phyloP scores from a whole-genome alignment of 2,329 filamentous ascomycete genomes.

The Paecilomyces sp. region DNA sequence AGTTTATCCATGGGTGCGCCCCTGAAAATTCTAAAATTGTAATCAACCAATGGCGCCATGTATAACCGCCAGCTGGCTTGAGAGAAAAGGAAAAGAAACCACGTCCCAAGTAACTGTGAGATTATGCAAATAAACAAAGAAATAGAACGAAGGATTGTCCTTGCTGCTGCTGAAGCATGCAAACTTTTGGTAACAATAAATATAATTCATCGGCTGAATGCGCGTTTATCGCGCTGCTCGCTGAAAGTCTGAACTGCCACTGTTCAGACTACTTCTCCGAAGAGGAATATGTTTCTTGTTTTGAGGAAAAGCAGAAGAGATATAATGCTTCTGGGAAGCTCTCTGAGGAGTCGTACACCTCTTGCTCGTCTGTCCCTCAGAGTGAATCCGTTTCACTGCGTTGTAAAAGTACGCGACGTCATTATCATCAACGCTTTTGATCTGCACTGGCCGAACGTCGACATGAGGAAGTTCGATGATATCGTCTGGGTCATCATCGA shows the following conservation, averaged over 20 bases:
- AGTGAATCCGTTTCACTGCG: conserved; percentile 15
- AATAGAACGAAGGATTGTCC: neutral
- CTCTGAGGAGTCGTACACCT: neutral
- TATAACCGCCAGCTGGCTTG: neutral
- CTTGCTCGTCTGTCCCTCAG: conserved; percentile 11
- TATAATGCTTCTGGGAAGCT: neutral
- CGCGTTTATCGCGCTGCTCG: neutral
- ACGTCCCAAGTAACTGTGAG: neutral
- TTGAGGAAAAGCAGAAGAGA: neutral
- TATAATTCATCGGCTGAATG: neutral
- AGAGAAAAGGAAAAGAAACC: neutral
- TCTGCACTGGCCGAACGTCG: conserved; percentile 15
- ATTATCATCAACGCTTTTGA: conserved; percentile 26
- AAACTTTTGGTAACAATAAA: neutral
- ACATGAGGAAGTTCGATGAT: conserved; percentile 24
- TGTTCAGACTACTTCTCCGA: conserved; percentile 9
- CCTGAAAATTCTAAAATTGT: neutral
- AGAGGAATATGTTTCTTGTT: conserved; percentile 7
- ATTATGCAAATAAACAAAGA: neutral
- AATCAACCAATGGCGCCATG: neutral
- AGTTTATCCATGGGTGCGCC: neutral
- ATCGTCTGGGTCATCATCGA: conserved; percentile 26
- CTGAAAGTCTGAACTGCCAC: conserved; percentile 5
- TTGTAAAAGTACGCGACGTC: conserved; percentile 25
- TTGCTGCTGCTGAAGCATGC: neutral